Evolutionary conservation across 2,329 filamentous ascomycete genomes (phyloP).

Genomic region (Stachybotrys elegans): DNA sequence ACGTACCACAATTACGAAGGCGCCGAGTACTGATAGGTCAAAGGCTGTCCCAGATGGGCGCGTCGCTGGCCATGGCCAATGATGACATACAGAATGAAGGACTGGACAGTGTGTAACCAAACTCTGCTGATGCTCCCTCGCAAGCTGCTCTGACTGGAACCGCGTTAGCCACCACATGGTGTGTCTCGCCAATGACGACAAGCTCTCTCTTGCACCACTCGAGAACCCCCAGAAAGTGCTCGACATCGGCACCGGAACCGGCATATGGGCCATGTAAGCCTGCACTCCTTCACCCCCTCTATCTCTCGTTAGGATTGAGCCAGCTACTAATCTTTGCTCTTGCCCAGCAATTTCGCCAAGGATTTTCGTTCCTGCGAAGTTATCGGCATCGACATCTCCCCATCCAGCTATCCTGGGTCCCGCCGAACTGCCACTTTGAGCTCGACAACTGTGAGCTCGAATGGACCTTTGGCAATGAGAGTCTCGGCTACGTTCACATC

Average conservation of each 20-base stretch:
- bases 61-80: too few relatives aligned
- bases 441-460: constrained; percentile 21
- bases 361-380: neutral
- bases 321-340: neutral
- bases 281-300: neutral
- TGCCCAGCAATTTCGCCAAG: neutral
- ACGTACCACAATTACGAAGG: constrained; percentile 16
- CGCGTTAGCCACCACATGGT: constrained; percentile 12
- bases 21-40: constrained; percentile 16
- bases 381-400: neutral
- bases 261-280: constrained; percentile 47
- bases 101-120: constrained; percentile 12
- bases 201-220: constrained; percentile 8
- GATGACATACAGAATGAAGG: constrained; percentile 15
- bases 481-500: constrained; percentile 57
- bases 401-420: neutral
- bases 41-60: too few relatives aligned
- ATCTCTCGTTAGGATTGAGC: too few relatives aligned
- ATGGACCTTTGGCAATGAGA: constrained; percentile 21
- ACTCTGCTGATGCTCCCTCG: neutral
- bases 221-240: constrained; percentile 17
- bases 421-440: neutral
- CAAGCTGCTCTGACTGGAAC: neutral
- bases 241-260: constrained; percentile 52
- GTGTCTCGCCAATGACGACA: constrained; percentile 10